Evolutionary conservation across 805 yeast genomes (phyloP).

Genomic region (Candida vaughaniae): DNA sequence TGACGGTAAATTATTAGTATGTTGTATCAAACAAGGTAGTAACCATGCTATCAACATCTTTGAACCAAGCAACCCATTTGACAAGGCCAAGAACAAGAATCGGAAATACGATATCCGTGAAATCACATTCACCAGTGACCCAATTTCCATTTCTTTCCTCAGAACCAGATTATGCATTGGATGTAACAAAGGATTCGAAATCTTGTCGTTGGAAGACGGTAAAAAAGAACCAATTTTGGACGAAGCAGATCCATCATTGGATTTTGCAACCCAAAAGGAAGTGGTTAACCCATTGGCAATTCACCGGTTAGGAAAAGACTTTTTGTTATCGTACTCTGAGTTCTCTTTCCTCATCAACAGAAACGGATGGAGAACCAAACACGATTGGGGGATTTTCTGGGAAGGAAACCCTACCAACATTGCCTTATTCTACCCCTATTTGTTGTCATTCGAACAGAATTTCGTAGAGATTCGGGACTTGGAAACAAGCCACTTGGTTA

Average conservation of each 20-base stretch:
- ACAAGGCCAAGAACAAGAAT: conserved; percentile 55
- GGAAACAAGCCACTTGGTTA: conserved; percentile 77
- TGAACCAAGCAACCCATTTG: conserved; percentile 81
- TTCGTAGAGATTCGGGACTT: conserved; percentile 92
- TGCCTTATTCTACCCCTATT: conserved; percentile 91
- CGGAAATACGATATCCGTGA: conserved; percentile 58
- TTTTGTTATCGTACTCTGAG: conserved; percentile 84
- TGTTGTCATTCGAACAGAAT: conserved; percentile 84
- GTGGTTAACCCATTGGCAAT: conserved; percentile 83
- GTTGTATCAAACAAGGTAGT: conserved; percentile 83
- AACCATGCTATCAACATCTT: conserved; percentile 80
- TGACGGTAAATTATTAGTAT: conserved; percentile 81
- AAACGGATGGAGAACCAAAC: conserved; percentile 94
- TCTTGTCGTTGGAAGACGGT: conserved; percentile 79
- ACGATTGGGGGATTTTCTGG: conserved; percentile 94
- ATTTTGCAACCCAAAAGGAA: conserved; percentile 84
- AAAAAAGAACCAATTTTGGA: conserved; percentile 87
- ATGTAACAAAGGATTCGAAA: conserved; percentile 94
- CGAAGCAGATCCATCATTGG: conserved; percentile 97
- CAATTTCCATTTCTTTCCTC: conserved; percentile 86
- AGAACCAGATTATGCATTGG: conserved; percentile 91
- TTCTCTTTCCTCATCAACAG: conserved; percentile 92
- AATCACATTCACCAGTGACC: conserved; percentile 81
- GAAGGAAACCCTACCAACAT: conserved; percentile 93
- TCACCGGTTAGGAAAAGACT: conserved; percentile 85